A percentile compares a stretch with the other conserved stretches of the same genome.
Conservation (phyloP, 176 grass and related monocot species). For the Puya raimondii region DNA sequence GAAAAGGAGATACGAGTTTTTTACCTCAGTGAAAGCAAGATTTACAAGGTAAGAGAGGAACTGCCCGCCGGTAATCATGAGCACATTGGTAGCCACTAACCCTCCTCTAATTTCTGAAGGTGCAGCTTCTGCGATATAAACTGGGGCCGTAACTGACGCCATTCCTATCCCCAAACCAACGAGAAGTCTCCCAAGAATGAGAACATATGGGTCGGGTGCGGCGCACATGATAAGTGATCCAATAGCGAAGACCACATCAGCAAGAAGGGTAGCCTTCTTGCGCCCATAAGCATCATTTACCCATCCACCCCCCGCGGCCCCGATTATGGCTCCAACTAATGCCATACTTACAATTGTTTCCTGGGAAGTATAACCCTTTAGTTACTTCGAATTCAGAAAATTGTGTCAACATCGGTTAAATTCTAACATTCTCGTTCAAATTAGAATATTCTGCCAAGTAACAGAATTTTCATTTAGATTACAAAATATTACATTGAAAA, state of each 20-base stretch:
- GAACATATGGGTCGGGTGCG: constrained; percentile 51
- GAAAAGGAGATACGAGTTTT: not conserved
- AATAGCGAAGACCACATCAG: constrained; percentile 68
- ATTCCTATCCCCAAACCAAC: constrained; percentile 80
- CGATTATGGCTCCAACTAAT: constrained; percentile 72
- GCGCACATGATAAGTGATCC: constrained; percentile 81
- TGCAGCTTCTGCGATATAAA: constrained; percentile 87
- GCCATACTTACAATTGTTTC: constrained; percentile 99
- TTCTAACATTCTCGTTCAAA: not conserved
- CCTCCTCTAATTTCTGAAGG: constrained; percentile 93
- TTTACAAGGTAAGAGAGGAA: constrained; percentile 98
- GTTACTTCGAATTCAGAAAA: not conserved
- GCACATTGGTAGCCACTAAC: constrained; percentile 81
- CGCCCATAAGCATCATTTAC: constrained; percentile 88
- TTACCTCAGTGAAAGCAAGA: constrained; percentile 89
- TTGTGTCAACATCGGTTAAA: not conserved
- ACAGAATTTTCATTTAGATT: too few species aligned
- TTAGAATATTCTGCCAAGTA: too few species aligned
- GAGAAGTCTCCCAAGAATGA: constrained; percentile 79
- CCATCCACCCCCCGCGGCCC: constrained; percentile 80
- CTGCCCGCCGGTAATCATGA: constrained; percentile 96
- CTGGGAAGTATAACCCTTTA: constrained; percentile 32
- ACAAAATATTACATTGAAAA: too few species aligned
- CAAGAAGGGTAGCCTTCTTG: constrained; percentile 78
- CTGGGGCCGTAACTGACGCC: constrained; percentile 81